Evolutionary conservation across 208 protist genomes (phyloP).

Genomic region (Balamuthia mandrillaris): DNA sequence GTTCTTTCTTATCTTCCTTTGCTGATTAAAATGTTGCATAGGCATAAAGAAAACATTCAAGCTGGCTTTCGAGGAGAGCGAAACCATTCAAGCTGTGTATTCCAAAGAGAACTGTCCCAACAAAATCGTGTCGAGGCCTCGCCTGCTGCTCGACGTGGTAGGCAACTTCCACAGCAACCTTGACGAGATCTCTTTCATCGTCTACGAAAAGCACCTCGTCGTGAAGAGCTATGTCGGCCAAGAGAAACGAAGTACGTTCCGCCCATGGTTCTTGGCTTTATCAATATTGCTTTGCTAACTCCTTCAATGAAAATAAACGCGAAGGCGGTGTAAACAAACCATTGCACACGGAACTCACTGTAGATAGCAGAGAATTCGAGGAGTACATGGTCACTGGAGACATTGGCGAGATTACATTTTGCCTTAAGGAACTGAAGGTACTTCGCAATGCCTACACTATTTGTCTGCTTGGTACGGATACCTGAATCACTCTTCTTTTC

Average conservation of each 20-base stretch:
- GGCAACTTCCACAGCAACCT: background rate
- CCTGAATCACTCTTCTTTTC: too few relatives aligned
- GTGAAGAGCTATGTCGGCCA: background rate
- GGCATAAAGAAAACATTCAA: slow-evolving; percentile 1
- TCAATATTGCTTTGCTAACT: background rate
- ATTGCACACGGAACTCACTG: background rate
- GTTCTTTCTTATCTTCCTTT: too few relatives aligned
- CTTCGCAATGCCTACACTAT: too few relatives aligned
- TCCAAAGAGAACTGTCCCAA: slow-evolving; percentile 3
- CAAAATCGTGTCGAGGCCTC: background rate
- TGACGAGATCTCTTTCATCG: background rate
- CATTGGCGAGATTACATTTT: background rate
- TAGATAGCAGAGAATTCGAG: background rate
- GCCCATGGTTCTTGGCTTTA: background rate
- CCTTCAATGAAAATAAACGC: background rate
- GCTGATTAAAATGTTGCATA: too few relatives aligned
- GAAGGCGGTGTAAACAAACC: background rate
- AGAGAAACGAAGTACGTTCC: background rate
- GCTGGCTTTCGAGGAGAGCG: background rate
- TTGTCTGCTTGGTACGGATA: background rate
- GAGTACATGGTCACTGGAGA: background rate
- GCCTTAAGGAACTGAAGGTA: background rate
- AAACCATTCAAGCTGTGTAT: background rate
- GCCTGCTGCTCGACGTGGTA: background rate
- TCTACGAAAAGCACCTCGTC: background rate